Evolutionary conservation across 2,329 filamentous ascomycete genomes (phyloP).

Genomic region (Fusarium setosum): DNA sequence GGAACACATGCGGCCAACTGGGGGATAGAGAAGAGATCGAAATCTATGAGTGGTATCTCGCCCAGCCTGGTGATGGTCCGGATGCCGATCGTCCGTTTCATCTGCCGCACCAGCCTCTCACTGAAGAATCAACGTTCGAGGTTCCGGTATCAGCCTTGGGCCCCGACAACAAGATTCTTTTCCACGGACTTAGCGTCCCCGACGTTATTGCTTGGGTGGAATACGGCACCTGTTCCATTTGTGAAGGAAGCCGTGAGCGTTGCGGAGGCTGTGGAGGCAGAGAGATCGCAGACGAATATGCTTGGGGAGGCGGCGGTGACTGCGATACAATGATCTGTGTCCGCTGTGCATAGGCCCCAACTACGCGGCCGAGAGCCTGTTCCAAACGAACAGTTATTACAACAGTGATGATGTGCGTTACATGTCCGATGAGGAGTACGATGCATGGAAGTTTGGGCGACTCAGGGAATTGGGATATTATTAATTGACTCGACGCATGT

Average conservation of each 20-base stretch:
- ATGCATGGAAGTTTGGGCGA: neutral
- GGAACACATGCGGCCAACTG: neutral
- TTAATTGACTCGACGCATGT: too few relatives aligned
- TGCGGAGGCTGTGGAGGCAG: neutral
- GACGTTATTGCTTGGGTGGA: neutral
- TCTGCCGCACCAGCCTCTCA: neutral
- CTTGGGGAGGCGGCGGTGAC: neutral
- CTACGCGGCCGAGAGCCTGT: neutral
- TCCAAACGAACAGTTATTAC: neutral
- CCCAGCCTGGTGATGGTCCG: neutral
- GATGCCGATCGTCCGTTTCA: neutral
- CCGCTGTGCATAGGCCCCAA: neutral
- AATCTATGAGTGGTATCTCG: neutral
- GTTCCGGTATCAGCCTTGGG: neutral
- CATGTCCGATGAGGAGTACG: neutral
- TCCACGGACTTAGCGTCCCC: neutral
- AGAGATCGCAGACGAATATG: neutral
- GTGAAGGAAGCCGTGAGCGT: neutral
- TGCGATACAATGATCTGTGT: neutral
- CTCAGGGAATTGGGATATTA: neutral
- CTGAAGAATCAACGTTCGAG: neutral
- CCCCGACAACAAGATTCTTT: neutral
- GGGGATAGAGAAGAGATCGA: too few relatives aligned
- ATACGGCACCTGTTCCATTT: neutral
- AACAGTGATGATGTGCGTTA: neutral